Base-by-base conservation (phyloP, 352 stramenopile species). In the Pythium apleroticum region DNA sequence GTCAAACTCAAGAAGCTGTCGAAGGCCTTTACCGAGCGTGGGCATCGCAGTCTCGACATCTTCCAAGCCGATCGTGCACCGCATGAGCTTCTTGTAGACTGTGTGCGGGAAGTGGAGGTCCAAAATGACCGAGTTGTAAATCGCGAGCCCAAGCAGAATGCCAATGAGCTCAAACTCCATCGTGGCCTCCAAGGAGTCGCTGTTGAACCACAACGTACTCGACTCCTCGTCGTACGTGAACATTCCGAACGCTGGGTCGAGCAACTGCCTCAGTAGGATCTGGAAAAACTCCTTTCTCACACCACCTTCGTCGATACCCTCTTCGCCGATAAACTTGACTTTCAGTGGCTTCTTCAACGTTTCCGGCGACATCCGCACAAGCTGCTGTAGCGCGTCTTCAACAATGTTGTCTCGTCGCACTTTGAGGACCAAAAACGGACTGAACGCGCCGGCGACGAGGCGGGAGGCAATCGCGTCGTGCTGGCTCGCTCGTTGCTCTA, bases 161-260 rank as follows among this genome's bases (percentile, higher is more conserved):
- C 87, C 87, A 69, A 96, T 91, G 14, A 96, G 72, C 68, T 96
- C 84, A 61, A 88, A 96, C 75, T 94, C 84, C 78, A 92, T 93
- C 4, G 79, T 88, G 2, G 78, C 69, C 61, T 94, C 86, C n/a
- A 91, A 60, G 4, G 85, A 94, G 46, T 93, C 82, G 48, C 77
- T 85, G 65, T 91, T 93, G 58, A 93, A 93, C 85, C 85, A 93
- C 22, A 93, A 63, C 19, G 75, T 81, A 8, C 68, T 77, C 12
- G 82, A 89, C 24, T 90, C 81, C 41, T 90, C 74, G 50, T 93
- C 85, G 27, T 89, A 84, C 22, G 77, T 90, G 52, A 93, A 91
- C 85, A 93, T 93, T 15, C 78, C 81, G 41, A 86, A 93, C 6
- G 82, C 73, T 8, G 83, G 85, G 61, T 93, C 85, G 31, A 93